phyloP scores from a whole-genome alignment of 192 early-diverging fungal genomes.

The Entophlyctis helioformis region DNA sequence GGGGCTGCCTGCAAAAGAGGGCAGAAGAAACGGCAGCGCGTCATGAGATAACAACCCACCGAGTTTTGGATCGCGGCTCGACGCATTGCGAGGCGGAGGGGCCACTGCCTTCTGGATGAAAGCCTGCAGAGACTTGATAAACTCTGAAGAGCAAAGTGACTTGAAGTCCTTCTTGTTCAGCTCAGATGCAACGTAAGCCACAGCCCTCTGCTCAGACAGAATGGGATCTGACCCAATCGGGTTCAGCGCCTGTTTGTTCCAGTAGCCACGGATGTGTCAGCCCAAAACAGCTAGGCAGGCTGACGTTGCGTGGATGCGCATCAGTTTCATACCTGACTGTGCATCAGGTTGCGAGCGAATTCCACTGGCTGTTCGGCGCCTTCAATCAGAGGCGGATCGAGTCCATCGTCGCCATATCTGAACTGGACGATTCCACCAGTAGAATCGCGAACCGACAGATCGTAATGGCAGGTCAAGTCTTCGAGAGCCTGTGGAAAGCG shows the following conservation, averaged over 20 bases:
- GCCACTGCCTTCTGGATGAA: constrained; percentile 45
- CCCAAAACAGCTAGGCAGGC: neutral
- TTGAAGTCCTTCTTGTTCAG: constrained; percentile 31
- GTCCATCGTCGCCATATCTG: constrained; percentile 87
- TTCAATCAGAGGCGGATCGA: constrained; percentile 91
- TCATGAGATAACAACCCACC: too few relatives aligned
- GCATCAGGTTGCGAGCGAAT: constrained; percentile 71
- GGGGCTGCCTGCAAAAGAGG: too few relatives aligned
- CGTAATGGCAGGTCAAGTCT: constrained; percentile 91
- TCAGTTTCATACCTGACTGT: constrained; percentile 15
- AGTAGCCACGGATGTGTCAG: neutral
- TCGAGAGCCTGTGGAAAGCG: constrained; percentile 62
- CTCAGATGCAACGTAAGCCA: too few relatives aligned
- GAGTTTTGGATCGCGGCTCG: too few relatives aligned
- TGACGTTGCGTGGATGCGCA: neutral
- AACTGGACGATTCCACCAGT: constrained; percentile 88
- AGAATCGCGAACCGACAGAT: constrained; percentile 87
- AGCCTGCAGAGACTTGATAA: constrained; percentile 42
- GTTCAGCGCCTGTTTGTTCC: neutral
- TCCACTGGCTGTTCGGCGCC: constrained; percentile 80
- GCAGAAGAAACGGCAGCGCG: too few relatives aligned
- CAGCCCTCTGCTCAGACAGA: too few relatives aligned
- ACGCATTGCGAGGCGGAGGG: too few relatives aligned
- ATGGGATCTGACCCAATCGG: too few relatives aligned
- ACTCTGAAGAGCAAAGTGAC: constrained; percentile 43